Conservation (phyloP, 2,329 filamentous ascomycete species). For the Penicillium italicum region DNA sequence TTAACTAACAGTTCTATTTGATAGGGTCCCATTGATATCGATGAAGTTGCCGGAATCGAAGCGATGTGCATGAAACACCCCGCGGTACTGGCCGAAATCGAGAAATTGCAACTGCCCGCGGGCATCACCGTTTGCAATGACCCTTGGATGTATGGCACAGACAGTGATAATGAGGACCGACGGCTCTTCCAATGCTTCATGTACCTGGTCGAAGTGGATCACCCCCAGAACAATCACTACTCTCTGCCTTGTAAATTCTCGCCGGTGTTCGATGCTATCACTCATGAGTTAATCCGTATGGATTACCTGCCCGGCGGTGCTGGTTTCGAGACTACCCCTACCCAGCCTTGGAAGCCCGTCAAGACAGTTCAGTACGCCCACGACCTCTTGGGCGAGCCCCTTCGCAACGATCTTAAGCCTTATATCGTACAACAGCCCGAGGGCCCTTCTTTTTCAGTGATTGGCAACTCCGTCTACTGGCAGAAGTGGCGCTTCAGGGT, state of each 20-base stretch:
- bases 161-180: slow-evolving; percentile 37
- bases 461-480: slow-evolving; percentile 58
- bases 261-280: slow-evolving; percentile 54
- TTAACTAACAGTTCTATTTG: slow-evolving; percentile 54
- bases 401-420: slow-evolving; percentile 61
- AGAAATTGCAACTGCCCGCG: slow-evolving; percentile 56
- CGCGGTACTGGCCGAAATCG: slow-evolving; percentile 55
- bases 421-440: slow-evolving; percentile 63
- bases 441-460: slow-evolving; percentile 59
- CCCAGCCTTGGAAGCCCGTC: slow-evolving; percentile 55
- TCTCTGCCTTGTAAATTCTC: slow-evolving; percentile 38
- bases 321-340: slow-evolving; percentile 56
- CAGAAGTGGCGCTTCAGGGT: slow-evolving; percentile 64
- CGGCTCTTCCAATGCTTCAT: slow-evolving; percentile 43
- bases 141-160: slow-evolving; percentile 66
- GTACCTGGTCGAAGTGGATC: slow-evolving; percentile 36
- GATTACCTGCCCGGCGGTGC: slow-evolving; percentile 66
- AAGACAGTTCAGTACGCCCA: slow-evolving; percentile 54
- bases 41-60: slow-evolving; percentile 58
- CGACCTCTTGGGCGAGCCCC: slow-evolving; percentile 60
- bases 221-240: slow-evolving; percentile 39
- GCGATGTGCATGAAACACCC: slow-evolving; percentile 53
- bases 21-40: slow-evolving; percentile 58
- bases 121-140: slow-evolving; percentile 57
- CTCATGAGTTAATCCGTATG: slow-evolving; percentile 64